Percentiles rank a stretch among this genome's conserved stretches.
Conservation (phyloP, 805 yeast species). For the Candida dajiaensis region DNA sequence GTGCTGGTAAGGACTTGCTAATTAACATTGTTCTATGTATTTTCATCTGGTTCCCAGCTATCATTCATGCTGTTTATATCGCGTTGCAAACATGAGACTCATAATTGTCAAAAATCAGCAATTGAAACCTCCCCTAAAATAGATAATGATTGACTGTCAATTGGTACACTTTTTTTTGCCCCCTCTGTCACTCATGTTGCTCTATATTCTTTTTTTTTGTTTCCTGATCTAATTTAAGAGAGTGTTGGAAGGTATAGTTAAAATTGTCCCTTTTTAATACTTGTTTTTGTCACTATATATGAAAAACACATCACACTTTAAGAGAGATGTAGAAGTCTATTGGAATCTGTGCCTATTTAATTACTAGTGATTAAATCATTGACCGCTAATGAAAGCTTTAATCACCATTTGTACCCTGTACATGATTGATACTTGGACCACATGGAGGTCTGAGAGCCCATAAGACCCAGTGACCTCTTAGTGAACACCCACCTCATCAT, state of each 20-base stretch:
- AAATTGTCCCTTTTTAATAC: neutral
- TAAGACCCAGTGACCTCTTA: too few species aligned
- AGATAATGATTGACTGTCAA: too few species aligned
- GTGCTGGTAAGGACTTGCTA: conserved; percentile 58
- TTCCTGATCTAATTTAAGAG: neutral
- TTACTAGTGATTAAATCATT: too few species aligned
- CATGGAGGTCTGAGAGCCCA: too few species aligned
- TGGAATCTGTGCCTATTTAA: too few species aligned
- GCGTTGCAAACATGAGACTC: conserved; percentile 26
- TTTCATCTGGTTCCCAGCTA: conserved; percentile 74
- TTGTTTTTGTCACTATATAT: neutral
- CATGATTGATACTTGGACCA: too few species aligned
- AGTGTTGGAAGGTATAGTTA: neutral
- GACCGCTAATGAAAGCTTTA: too few species aligned
- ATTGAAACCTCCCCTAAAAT: too few species aligned
- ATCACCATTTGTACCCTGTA: too few species aligned
- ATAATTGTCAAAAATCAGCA: too few species aligned
- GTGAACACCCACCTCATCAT: too few species aligned
- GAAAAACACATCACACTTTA: neutral
- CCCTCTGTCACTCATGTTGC: neutral
- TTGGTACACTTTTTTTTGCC: too few species aligned
- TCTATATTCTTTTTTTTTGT: neutral
- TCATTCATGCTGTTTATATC: conserved; percentile 67
- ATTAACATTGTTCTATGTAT: conserved; percentile 57
- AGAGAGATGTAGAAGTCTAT: neutral